Evolutionary conservation across 441 rosid species (phyloP), one percentile per base, ranked within the genome.

Genomic region (Aleurites moluccanus): DNA sequence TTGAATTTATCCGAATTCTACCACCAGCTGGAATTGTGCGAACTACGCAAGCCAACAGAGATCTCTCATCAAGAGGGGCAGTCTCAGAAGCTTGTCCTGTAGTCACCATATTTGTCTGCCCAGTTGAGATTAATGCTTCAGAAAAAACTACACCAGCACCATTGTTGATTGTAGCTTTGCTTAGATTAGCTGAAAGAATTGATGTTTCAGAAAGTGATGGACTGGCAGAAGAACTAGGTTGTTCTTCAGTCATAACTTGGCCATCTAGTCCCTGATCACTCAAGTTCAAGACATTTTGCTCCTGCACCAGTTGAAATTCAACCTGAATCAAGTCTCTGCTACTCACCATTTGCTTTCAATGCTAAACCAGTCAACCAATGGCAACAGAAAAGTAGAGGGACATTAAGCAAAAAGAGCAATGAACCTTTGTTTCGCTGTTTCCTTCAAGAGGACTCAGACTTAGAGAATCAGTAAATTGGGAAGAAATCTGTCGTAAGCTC

Each of bases 11-110:
- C 72, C 87, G 90, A 77, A 93, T 93, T 85, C 86, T 89, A 52
- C 98, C 99, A 79, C 97, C 97, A 75, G 98, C 80, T 53, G 99
- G 99, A 78, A 96, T 87, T 2, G 98, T 92, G 65, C 99, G 97
- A 84, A 92, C 97, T 55, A 96, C 86, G 85, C 98, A 96, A 69
- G 98, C 85, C 88, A 96, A 79, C 49, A 96, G 83, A 20, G 97
- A 85, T 82, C 94, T 84, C 82, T 96, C 99, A 78, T 96, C 98
- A 18, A 93, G 94, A 23, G 93, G 90, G 80, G 80, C 78, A 75
- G 73, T 62, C 73, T 88, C 98, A 0, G 82, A 82, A 73, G 75
- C 72, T 82, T 84, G 87, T 44, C 73, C 88, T 53, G 69, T 70
- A 1, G 69, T 69, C 38, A 61, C 42, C 28, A 72, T 14, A 70